Evolutionary conservation across 306 rosid species (phyloP).

Genomic region (Carpinus fangiana): DNA sequence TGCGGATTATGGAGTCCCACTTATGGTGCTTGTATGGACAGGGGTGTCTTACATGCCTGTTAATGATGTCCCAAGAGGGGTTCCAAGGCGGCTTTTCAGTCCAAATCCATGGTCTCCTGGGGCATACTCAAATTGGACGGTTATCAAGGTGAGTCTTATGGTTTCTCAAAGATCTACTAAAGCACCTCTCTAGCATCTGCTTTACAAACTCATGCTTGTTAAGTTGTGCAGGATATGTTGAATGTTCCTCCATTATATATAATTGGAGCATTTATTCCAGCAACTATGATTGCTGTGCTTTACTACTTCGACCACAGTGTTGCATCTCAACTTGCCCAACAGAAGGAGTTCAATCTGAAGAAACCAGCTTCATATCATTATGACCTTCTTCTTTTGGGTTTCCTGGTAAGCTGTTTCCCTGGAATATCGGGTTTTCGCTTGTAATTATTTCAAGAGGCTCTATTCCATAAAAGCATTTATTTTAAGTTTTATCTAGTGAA

Average conservation of each 20-base stretch:
- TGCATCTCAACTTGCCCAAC: slow-evolving; percentile 96
- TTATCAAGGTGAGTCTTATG: slow-evolving; percentile 61
- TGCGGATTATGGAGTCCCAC: slow-evolving; percentile 94
- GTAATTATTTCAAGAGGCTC: neutral
- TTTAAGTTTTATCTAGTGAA: slow-evolving; percentile 8
- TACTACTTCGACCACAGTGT: slow-evolving; percentile 97
- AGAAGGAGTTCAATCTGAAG: slow-evolving; percentile 88
- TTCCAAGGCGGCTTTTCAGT: slow-evolving; percentile 93
- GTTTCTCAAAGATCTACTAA: slow-evolving; percentile 11
- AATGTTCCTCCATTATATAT: slow-evolving; percentile 76
- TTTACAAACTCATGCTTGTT: slow-evolving; percentile 36
- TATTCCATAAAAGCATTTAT: slow-evolving; percentile 7
- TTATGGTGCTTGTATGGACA: slow-evolving; percentile 92
- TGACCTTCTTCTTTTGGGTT: slow-evolving; percentile 88
- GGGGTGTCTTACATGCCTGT: slow-evolving; percentile 80
- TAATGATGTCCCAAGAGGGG: slow-evolving; percentile 79
- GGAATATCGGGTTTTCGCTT: slow-evolving; percentile 1
- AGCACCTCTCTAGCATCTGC: slow-evolving; percentile 5
- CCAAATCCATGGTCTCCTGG: slow-evolving; percentile 98
- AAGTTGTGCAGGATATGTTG: slow-evolving; percentile 80
- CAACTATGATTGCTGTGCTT: slow-evolving; percentile 96
- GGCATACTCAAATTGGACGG: slow-evolving; percentile 95
- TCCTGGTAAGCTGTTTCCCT: slow-evolving; percentile 56
- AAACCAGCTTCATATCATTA: slow-evolving; percentile 94
- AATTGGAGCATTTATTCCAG: slow-evolving; percentile 93